These are phyloP conservation scores for Rhododendron henanense DNA, from an alignment of 148 eudicot genomes.

Conservation along the genomic window DNA sequence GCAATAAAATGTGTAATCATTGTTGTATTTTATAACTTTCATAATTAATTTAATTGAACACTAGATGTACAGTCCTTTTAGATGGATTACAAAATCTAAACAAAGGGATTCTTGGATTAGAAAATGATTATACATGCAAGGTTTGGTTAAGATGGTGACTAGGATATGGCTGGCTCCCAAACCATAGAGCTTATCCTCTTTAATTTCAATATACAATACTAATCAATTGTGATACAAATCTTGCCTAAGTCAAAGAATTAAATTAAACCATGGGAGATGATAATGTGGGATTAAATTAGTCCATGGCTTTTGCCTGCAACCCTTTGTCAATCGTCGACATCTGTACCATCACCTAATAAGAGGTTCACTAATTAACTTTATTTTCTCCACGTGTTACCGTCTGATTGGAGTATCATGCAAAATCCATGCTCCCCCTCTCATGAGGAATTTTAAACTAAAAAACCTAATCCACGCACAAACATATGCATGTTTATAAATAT, in stretches of 20 bases:
- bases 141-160: slow-evolving; percentile 25
- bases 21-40: too few relatives aligned
- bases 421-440: slow-evolving; percentile 9
- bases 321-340: background rate
- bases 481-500: background rate
- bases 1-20: too few relatives aligned
- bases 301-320: background rate
- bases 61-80: background rate
- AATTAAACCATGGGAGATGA: slow-evolving; percentile 22
- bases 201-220: background rate
- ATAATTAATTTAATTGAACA: background rate
- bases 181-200: slow-evolving; percentile 25
- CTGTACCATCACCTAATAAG: background rate
- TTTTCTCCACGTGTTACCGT: background rate
- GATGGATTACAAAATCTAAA: slow-evolving; percentile 3
- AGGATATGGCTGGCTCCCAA: slow-evolving; percentile 28
- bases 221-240: background rate
- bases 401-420: background rate
- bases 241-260: slow-evolving; percentile 15
- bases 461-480: slow-evolving; percentile 14
- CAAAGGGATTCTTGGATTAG: slow-evolving; percentile 3
- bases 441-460: background rate
- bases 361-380: background rate
- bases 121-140: background rate
- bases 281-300: slow-evolving; percentile 18